These are phyloP conservation scores for Boletales sp. DNA, from an alignment of 768 basidiomycete species.

Conservation along the genomic window DNA sequence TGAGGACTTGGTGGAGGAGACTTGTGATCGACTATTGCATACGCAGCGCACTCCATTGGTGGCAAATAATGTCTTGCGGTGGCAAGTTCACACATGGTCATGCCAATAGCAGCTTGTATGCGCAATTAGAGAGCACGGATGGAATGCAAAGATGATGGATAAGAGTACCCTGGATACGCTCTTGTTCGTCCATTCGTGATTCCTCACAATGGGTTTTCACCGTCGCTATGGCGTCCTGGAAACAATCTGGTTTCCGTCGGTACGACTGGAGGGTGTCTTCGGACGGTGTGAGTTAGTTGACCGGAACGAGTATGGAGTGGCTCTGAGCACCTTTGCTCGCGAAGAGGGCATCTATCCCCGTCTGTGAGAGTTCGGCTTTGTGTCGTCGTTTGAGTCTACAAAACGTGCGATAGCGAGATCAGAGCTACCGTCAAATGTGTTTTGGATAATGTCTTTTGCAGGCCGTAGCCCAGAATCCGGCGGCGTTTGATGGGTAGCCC, in stretches of 20 bases:
- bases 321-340: constrained; percentile 12
- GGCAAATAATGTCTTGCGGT: constrained; percentile 65
- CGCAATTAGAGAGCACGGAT: constrained; percentile 8
- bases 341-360: constrained; percentile 16
- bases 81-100: constrained; percentile 78
- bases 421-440: constrained; percentile 20
- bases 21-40: constrained; percentile 5
- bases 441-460: constrained; percentile 9
- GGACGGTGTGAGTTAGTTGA: constrained; percentile 7
- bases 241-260: constrained; percentile 56
- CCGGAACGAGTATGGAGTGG: neutral
- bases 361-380: constrained; percentile 19
- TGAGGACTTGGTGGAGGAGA: constrained; percentile 8
- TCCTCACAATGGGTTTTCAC: constrained; percentile 52
- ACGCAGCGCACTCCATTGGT: constrained; percentile 58
- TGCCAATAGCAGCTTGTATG: constrained; percentile 63
- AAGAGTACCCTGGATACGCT: constrained; percentile 53
- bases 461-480: constrained; percentile 3
- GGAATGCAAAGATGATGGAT: neutral
- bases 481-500: constrained; percentile 25
- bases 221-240: constrained; percentile 47
- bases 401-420: constrained; percentile 4
- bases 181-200: constrained; percentile 56
- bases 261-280: constrained; percentile 43
- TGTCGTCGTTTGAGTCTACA: constrained; percentile 10